Evolutionary conservation across 108 stramenopile genomes (phyloP), one percentile per base, ranked within the genome.

Genomic region (Aurantiochytrium sp.): DNA sequence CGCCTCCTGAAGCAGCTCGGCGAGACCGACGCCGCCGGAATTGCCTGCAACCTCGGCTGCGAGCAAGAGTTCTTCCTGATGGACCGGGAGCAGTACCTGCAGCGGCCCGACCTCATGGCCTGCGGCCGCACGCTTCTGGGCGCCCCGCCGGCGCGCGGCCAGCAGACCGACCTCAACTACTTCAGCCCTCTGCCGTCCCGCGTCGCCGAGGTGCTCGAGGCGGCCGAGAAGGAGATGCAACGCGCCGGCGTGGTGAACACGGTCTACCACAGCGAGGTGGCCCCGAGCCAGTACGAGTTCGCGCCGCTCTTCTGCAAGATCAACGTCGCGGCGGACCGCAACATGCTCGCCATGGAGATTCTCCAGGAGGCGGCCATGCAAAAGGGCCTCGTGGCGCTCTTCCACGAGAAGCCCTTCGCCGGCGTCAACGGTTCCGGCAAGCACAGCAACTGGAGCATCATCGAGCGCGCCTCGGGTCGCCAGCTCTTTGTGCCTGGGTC

Each of bases 61-160:
- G 97, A 98, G 91, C 97, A 98, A 89, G 97, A 98, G 92, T 95
- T 98, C 91, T 98, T 98, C 95, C 91, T 98, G 41, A 91, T 98
- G 55, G 95, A 96, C 87, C 95, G 96, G 55, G 96, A 96, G 4
- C 89, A 94, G 55, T 98, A 96, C 92, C 95, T 95, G 93, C 90
- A 92, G 22, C 95, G 97, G 54, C 96, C 96, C 37, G 97, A 98
- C 90, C 91, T 98, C 85, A 96, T 96, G 90, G 48, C 96, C 85
- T 92, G 96, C 52, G 97, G 97, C 59, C 95, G 97, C 86, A 97
- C 97, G 88, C 90, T 98, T 86, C 96, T 97, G 68, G 97, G 97
- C 85, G 95, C 92, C 92, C 90, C 95, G 85, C 96, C 97, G 45
- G 95, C 97, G 8, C 95, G 96, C 89, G 96, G 96, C 91, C 97